These are phyloP conservation scores for Penicillium pancosmium DNA, from an alignment of 495 filamentous ascomycete species.

Conservation along the genomic window DNA sequence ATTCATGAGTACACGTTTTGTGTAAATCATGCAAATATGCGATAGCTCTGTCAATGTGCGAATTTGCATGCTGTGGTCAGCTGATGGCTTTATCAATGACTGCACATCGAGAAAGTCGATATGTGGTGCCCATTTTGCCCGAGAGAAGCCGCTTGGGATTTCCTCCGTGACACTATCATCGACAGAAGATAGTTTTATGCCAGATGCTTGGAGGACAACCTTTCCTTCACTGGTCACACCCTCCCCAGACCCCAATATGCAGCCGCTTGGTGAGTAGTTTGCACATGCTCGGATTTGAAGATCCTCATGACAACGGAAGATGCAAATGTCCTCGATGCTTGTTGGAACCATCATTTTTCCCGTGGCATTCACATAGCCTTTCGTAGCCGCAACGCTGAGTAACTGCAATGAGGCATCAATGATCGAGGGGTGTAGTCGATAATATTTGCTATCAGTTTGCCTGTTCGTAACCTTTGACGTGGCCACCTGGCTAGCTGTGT, in stretches of 20 bases:
- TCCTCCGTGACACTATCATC: neutral
- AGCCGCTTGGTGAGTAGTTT: conserved; percentile 7
- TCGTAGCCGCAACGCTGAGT: conserved; percentile 9
- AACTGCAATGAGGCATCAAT: conserved; percentile 26
- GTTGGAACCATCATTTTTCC: conserved; percentile 26
- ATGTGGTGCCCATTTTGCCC: conserved; percentile 18
- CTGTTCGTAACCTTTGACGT: neutral
- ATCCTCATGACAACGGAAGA: conserved; percentile 12
- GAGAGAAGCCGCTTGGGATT: neutral
- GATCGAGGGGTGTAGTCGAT: conserved; percentile 21
- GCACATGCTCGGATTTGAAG: conserved; percentile 8
- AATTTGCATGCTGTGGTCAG: conserved; percentile 2
- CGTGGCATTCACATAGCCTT: conserved; percentile 8
- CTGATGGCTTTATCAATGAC: conserved; percentile 14
- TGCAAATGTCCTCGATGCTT: conserved; percentile 30
- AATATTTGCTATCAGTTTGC: conserved; percentile 9
- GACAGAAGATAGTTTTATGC: conserved; percentile 9
- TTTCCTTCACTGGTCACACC: conserved; percentile 8
- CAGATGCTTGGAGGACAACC: conserved; percentile 7
- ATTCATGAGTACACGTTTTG: conserved; percentile 8
- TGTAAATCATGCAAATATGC: conserved; percentile 14
- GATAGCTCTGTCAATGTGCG: conserved; percentile 3
- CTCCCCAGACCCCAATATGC: conserved; percentile 1
- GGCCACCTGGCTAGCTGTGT: neutral
- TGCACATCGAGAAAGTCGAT: conserved; percentile 15